Base-by-base conservation (phyloP, 129 eudicot species). In the Pseudognaphalium luteoalbum region DNA sequence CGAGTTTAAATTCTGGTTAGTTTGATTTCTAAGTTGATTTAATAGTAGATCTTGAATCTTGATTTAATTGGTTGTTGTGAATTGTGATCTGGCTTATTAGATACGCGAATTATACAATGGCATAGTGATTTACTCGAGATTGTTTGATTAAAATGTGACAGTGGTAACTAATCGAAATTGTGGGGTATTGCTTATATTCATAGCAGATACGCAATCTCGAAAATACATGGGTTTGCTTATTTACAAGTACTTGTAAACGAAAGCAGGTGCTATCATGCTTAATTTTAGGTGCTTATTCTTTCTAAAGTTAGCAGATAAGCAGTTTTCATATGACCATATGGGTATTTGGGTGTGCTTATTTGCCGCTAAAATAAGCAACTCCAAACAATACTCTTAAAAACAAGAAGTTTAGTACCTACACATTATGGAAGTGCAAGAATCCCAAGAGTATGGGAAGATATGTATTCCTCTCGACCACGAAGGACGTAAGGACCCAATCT, bases 1-100 rank as follows among this genome's bases (percentile, higher is more conserved):
- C 17, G 97, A 91, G 74, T 91, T 91, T 67, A 91, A 91, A 85
- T 91, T 91, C 82, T 91, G 97, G 97, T 91, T 33, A 59, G 83
- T 71, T 14, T 42, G 21, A 41, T 80, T 28, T 71, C 28, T 58
- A 33, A 39, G 28, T 54, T 28, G 2, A 15, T 44, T 70, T 35
- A 29, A 3, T 64, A 21, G 69, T 14, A 28, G 64, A 65, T 72
- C 68, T 29, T 7, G 74, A 65, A 65, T 72, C 68, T 29, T 7
- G 74, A 65, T 72, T 67, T 58, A 58, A 77, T 77, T 77, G 14
- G 54, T 47, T 51, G 37, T 50, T 76, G 66, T 67, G 10, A 14
- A 47, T 47, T 68, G 5, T 25, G 28, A 20, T 59, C 29, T 10
- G 30, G 63, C 63, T 7, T 3, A 44, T 44, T 44, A 44, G 52